Base-by-base conservation (phyloP, 2,329 filamentous ascomycete species). In the Arthrobotrys pseudoclavata region DNA sequence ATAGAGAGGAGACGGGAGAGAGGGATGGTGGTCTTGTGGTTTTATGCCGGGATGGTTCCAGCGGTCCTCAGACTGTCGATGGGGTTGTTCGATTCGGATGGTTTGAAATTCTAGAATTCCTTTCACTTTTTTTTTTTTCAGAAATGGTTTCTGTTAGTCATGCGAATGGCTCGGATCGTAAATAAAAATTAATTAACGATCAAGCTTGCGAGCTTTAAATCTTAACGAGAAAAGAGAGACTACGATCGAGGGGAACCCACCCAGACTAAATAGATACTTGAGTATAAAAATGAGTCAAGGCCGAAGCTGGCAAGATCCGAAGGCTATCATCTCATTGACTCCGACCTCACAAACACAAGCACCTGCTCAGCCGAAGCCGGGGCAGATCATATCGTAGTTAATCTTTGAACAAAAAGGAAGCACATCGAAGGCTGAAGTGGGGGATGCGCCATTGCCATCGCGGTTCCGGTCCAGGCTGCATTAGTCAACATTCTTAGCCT, bases 101-200 rank as follows among this genome's bases (percentile, higher is more conserved):
- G 26, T 29, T 29, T 29, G 26, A 29, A 37, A 37, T 37, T 66
- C 61, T 20, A 66, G 61, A 64, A 22, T 37, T 53, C 40, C 50
- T 48, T 60, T 52, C 22, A 47, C 47, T 68, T 40, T 62, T 34
- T 48, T 26, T 62, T n/a, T 26, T 6, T 12, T 26, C 9, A 47
- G 29, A 31, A 37, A 2, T 13, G 2, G 37, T 72, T 72, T 72
- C 69, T 66, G 37, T 72, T 72, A 72, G 69, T 72, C 69, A 72
- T 72, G n/a, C 48, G 50, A 72, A 72, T 5, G 12, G 37, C 37
- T 5, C 31, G 12, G 31, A 34, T 9, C 12, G 12, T 34, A 9
- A 29, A 4, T 29, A 29, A 29, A 29, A 29, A 29, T 7, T 29
- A 29, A 29, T 4, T 29, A n/a, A n/a, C n/a, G n/a, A n/a, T n/a